These are phyloP conservation scores for Penicillium oxalicum DNA, from an alignment of 2,329 filamentous ascomycete genomes.

Conservation along the genomic window DNA sequence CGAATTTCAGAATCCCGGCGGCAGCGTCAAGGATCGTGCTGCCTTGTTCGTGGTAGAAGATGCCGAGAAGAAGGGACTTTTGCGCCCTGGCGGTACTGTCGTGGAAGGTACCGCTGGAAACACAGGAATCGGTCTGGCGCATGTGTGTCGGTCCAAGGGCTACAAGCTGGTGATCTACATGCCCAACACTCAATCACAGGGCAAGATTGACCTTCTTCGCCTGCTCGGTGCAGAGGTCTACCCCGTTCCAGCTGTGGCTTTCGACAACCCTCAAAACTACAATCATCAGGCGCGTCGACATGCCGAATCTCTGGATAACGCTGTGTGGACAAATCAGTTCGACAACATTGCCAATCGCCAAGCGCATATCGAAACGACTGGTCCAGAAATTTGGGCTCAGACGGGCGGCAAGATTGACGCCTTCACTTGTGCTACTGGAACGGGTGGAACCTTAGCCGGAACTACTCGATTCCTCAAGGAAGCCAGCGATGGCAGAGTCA, in stretches of 20 bases:
- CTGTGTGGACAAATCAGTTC: slow-evolving; percentile 99
- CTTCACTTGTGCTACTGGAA: slow-evolving; percentile 93
- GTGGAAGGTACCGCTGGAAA: slow-evolving; percentile 97
- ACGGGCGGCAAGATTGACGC: slow-evolving; percentile 80
- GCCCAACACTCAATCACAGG: slow-evolving; percentile 97
- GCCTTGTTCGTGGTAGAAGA: slow-evolving; percentile 90
- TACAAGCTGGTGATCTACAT: slow-evolving; percentile 99
- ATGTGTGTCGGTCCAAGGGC: slow-evolving; percentile 86
- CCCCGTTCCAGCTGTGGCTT: slow-evolving; percentile 90
- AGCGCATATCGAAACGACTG: slow-evolving; percentile 94
- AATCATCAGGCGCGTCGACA: slow-evolving; percentile 92
- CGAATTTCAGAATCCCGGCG: slow-evolving; percentile 97
- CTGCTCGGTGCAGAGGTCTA: slow-evolving; percentile 91
- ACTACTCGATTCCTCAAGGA: slow-evolving; percentile 85
- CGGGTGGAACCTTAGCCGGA: slow-evolving; percentile 84
- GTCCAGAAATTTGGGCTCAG: slow-evolving; percentile 95
- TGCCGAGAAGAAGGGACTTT: slow-evolving; percentile 79
- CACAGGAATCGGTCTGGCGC: slow-evolving; percentile 94
- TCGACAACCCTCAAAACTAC: slow-evolving; percentile 93
- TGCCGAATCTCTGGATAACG: slow-evolving; percentile 77
- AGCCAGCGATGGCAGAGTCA: slow-evolving; percentile 67
- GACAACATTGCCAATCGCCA: slow-evolving; percentile 91
- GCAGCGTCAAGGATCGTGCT: slow-evolving; percentile 91
- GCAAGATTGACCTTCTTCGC: slow-evolving; percentile 89
- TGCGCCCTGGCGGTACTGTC: slow-evolving; percentile 83